These are phyloP conservation scores for Allium cepa DNA, from an alignment of 106 monocot genomes.

Conservation along the genomic window DNA sequence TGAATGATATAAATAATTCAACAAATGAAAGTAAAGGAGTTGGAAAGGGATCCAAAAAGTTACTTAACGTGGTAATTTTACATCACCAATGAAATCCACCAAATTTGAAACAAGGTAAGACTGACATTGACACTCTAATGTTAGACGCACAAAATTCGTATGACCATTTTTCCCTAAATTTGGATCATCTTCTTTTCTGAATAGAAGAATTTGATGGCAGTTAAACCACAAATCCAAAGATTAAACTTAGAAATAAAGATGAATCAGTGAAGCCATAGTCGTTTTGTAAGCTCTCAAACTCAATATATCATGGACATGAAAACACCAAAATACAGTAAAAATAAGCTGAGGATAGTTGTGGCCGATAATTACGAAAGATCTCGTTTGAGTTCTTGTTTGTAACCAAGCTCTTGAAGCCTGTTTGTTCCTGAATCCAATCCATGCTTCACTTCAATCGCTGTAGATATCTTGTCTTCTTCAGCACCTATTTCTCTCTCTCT, in stretches of 20 bases:
- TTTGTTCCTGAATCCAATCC: conserved; percentile 39
- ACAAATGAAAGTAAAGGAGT: background rate
- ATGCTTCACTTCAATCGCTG: background rate
- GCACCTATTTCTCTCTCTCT: too few species aligned
- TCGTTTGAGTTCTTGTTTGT: conserved; percentile 96
- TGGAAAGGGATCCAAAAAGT: background rate
- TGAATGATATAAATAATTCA: too few species aligned
- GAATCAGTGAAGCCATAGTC: background rate
- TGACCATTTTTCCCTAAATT: background rate
- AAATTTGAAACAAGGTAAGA: background rate
- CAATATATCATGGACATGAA: background rate
- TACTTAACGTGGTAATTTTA: background rate
- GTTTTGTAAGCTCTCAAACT: background rate
- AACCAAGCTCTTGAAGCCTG: conserved; percentile 74
- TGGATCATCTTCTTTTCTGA: too few species aligned
- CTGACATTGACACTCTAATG: background rate
- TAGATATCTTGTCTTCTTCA: background rate
- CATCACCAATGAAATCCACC: background rate
- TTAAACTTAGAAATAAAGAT: too few species aligned
- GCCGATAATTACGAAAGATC: conserved; percentile 60
- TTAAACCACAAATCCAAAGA: too few species aligned
- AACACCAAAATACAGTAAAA: background rate
- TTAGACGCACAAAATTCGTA: background rate
- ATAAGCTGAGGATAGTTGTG: background rate
- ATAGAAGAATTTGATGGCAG: background rate